A percentile compares a stretch with the other conserved stretches of the same genome.
Conservation (phyloP, 352 stramenopile genomes). For the Globisporangium uncinulatum region DNA sequence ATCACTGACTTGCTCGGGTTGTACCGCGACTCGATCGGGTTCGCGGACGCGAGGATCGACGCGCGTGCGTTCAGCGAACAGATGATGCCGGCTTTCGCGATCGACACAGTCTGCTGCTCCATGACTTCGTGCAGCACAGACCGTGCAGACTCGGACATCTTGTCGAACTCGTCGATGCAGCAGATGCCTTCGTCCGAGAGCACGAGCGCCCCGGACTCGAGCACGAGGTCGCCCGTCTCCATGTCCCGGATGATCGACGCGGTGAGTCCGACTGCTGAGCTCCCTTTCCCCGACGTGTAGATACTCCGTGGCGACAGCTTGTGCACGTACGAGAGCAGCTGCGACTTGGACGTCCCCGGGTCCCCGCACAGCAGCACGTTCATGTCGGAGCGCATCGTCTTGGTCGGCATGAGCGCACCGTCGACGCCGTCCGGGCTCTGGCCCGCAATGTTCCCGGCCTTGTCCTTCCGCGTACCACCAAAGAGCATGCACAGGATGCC, state of each 20-base stretch:
- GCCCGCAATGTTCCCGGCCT: slow-evolving; percentile 20
- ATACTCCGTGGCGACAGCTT: slow-evolving; percentile 95
- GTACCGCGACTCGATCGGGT: slow-evolving; percentile 98
- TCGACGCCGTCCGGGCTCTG: slow-evolving; percentile 27
- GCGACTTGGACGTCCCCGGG: slow-evolving; percentile 96
- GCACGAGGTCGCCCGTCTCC: slow-evolving; percentile 96
- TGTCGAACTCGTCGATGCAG: slow-evolving; percentile 99
- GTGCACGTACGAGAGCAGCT: slow-evolving; percentile 97
- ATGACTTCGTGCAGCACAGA: slow-evolving; percentile 99
- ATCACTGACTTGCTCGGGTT: slow-evolving; percentile 97
- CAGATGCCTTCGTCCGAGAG: slow-evolving; percentile 97
- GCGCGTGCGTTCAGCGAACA: slow-evolving; percentile 97
- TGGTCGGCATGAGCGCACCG: slow-evolving; percentile 35
- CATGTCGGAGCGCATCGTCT: slow-evolving; percentile 93
- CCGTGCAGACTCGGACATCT: slow-evolving; percentile 97
- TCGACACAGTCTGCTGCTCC: slow-evolving; percentile 98
- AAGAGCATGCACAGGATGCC: slow-evolving; percentile 98
- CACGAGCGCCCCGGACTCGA: slow-evolving; percentile 96
- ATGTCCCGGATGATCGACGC: slow-evolving; percentile 95
- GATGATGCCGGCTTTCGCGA: slow-evolving; percentile 98
- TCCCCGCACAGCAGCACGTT: slow-evolving; percentile 98
- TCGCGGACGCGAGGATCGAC: slow-evolving; percentile 98
- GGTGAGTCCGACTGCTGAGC: slow-evolving; percentile 97
- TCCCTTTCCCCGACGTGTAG: slow-evolving; percentile 99
- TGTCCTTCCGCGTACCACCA: slow-evolving; percentile 90